A percentile compares a stretch with the other conserved stretches of the same genome.
Evolutionary conservation across 2,329 filamentous ascomycete species (phyloP).

Genomic region (Penicillium sp.): DNA sequence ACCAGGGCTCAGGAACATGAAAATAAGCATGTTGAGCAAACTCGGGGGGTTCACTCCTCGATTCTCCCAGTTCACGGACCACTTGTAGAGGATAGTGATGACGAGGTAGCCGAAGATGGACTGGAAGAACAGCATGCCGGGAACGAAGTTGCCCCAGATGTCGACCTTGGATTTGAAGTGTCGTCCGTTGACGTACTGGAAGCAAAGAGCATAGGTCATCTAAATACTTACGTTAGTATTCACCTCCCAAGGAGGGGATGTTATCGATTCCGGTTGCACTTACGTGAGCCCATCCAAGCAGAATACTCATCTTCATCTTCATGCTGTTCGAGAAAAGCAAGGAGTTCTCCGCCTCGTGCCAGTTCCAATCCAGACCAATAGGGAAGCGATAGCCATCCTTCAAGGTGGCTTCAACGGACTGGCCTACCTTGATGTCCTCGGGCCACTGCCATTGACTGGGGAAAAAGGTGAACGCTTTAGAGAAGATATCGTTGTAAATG

Average conservation of each 20-base stretch:
- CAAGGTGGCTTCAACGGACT: conserved; percentile 65
- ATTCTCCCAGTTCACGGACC: conserved; percentile 82
- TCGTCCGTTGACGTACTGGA: conserved; percentile 87
- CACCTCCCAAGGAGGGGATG: neutral
- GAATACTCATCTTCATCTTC: conserved; percentile 99
- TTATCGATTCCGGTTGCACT: conserved; percentile 18
- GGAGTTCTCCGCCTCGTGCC: conserved; percentile 94
- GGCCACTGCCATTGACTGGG: conserved; percentile 87
- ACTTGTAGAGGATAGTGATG: conserved; percentile 94
- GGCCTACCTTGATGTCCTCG: conserved; percentile 62
- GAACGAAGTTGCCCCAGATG: conserved; percentile 95
- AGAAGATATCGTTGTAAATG: conserved; percentile 97
- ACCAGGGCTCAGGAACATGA: conserved; percentile 95
- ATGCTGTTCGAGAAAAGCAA: conserved; percentile 96
- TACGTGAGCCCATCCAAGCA: conserved; percentile 87
- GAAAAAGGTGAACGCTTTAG: conserved; percentile 86
- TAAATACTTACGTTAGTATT: conserved; percentile 19
- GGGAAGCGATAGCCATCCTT: conserved; percentile 82
- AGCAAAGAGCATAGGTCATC: conserved; percentile 97
- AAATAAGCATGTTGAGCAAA: conserved; percentile 97
- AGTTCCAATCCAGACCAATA: conserved; percentile 92
- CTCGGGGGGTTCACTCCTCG: conserved; percentile 71
- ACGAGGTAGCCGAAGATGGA: conserved; percentile 97
- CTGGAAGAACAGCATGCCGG: conserved; percentile 99
- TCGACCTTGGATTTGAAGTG: conserved; percentile 95